Conservation (phyloP, 139 green algal species). For the Trebouxia sp. region DNA sequence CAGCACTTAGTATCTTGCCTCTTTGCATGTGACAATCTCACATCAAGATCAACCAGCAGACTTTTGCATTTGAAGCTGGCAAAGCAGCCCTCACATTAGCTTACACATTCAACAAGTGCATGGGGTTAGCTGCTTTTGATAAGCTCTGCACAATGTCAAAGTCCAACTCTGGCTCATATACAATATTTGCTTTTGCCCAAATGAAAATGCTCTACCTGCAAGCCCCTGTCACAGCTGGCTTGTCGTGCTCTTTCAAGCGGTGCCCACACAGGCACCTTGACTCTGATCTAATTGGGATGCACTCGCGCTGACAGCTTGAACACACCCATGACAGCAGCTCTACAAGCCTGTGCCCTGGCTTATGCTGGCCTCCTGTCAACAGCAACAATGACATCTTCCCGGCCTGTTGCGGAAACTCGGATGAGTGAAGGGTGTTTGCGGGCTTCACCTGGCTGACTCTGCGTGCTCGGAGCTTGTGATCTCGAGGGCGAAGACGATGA, state of each 20-base stretch:
- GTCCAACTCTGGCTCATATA: too few species aligned
- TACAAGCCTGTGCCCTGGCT: not conserved
- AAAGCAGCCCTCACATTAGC: too few species aligned
- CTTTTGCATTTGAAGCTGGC: not conserved
- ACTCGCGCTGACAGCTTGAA: constrained; percentile 53
- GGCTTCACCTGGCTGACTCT: not conserved
- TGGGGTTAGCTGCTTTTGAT: too few species aligned
- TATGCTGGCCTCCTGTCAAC: too few species aligned
- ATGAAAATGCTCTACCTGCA: not conserved
- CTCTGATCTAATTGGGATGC: constrained; percentile 64
- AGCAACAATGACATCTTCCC: too few species aligned
- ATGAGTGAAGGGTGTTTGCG: too few species aligned
- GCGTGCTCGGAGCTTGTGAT: not conserved
- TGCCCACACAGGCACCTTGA: constrained; percentile 72
- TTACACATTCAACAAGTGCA: too few species aligned
- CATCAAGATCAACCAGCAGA: not conserved
- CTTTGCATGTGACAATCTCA: not conserved
- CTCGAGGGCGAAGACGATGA: not conserved
- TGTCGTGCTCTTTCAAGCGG: constrained; percentile 56
- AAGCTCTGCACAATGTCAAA: too few species aligned
- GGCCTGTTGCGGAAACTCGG: too few species aligned
- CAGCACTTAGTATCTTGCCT: not conserved
- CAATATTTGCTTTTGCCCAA: too few species aligned
- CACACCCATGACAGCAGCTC: constrained; percentile 48
- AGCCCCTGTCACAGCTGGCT: constrained; percentile 22